Base-by-base conservation (phyloP, 306 rosid species). In the Pyrus communis region DNA sequence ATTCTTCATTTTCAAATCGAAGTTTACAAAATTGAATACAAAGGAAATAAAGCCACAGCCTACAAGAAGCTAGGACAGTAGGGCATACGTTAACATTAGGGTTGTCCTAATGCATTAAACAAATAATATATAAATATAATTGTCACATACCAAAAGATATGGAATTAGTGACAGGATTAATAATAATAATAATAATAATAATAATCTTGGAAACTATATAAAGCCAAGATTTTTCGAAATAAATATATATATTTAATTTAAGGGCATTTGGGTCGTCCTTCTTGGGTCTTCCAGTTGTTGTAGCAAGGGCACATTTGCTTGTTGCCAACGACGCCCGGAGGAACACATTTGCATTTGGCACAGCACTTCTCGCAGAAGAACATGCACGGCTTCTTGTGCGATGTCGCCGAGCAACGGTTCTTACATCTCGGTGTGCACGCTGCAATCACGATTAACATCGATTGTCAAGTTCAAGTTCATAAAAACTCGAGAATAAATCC, bases 191-290 rank as follows among this genome's bases (percentile, higher is more conserved):
- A 25, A 25, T 25, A 25, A 25, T 25, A 25, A 27, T 27, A 62
- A 11, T 58, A 59, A 59, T 59, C 18, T 9, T 8, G 25, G 23
- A 55, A 55, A 55, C 23, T 3, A 8, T 55, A 3, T 49, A 49
- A 49, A 49, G 54, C 19, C 12, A 55, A 55, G 61, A 55, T 21
- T 21, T 55, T 55, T 49, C 8, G 4, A 21, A 51, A 54, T 54
- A 54, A 6, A 7, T 19, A 54, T 19, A 54, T 57, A 9, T 38
- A 1, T 25, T 25, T 60, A 11, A 49, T 27, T 75, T 62, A 93
- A 82, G 98, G 98, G 91, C 98, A 94, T 83, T 94, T 94, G 49
- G 98, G 98, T 25, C 85, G 70, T 83, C 98, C 98, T 86, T 91
- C 85, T 86, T 87, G 71, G 55, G 98, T 94, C 91, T 94, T 94